Evolutionary conservation across 2,329 filamentous ascomycete genomes (phyloP).

Genomic region (Mollisiaceae sp.): DNA sequence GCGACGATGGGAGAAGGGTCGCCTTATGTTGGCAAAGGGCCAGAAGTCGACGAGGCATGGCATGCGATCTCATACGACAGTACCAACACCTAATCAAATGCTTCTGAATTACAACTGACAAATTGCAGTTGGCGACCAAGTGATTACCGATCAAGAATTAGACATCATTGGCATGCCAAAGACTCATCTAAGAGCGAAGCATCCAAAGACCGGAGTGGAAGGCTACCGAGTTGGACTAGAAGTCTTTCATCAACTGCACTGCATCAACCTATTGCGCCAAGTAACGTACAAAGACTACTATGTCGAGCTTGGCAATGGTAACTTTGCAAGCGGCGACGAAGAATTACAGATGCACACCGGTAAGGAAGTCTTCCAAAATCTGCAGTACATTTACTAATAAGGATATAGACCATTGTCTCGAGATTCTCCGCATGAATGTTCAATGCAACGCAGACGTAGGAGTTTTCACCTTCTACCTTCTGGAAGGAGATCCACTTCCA

Average conservation of each 20-base stretch:
- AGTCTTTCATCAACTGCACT: constrained; percentile 48
- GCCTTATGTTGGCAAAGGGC: constrained; percentile 59
- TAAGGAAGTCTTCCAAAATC: too few relatives aligned
- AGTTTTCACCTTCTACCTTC: constrained; percentile 58
- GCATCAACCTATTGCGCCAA: constrained; percentile 48
- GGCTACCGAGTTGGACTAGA: constrained; percentile 62
- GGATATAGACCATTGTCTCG: constrained; percentile 54
- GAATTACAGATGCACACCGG: constrained; percentile 49
- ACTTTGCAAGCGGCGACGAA: constrained; percentile 50
- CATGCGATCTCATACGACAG: constrained; percentile 56
- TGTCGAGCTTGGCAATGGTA: constrained; percentile 49
- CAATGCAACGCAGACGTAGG: constrained; percentile 62
- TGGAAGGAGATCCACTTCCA: constrained; percentile 50
- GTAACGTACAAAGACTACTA: constrained; percentile 58
- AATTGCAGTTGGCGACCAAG: constrained; percentile 60
- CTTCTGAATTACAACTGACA: constrained; percentile 6
- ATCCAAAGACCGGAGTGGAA: constrained; percentile 59
- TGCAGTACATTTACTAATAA: too few relatives aligned
- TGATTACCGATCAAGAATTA: constrained; percentile 61
- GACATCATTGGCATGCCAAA: constrained; percentile 56
- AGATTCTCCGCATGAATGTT: constrained; percentile 56
- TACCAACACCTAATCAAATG: constrained; percentile 30
- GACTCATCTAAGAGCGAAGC: constrained; percentile 58
- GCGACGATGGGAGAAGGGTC: constrained; percentile 49
- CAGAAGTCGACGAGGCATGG: constrained; percentile 63